A percentile compares a stretch with the other conserved stretches of the same genome.
These are phyloP conservation scores for Curvularia verruculosa DNA, from an alignment of 2,329 filamentous ascomycete genomes.

Conservation along the genomic window DNA sequence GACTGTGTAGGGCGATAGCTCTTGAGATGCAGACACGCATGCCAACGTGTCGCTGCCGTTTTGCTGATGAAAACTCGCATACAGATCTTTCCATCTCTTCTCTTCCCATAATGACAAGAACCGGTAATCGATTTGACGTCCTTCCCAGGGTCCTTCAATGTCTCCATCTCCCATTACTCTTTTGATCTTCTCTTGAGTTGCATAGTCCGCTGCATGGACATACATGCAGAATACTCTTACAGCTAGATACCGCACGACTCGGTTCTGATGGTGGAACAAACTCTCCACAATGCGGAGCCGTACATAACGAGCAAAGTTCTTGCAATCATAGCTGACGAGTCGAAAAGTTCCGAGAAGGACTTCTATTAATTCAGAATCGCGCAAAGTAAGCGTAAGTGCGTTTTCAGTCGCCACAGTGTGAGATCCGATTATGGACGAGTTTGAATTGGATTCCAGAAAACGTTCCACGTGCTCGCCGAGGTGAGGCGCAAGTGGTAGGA, in stretches of 20 bases:
- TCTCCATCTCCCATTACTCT: conserved; percentile 68
- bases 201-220: conserved; percentile 78
- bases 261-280: conserved; percentile 66
- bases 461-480: conserved; percentile 74
- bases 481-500: conserved; percentile 82
- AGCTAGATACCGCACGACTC: conserved; percentile 76
- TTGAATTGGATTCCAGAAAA: conserved; percentile 42
- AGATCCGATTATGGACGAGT: conserved; percentile 31
- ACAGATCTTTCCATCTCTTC: conserved; percentile 54
- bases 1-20: conserved; percentile 41
- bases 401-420: background rate
- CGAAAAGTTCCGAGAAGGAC: conserved; percentile 75
- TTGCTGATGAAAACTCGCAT: conserved; percentile 16
- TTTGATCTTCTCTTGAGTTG: conserved; percentile 72
- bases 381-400: background rate
- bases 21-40: conserved; percentile 14
- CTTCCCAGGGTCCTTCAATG: conserved; percentile 76
- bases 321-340: conserved; percentile 76
- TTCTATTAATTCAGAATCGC: conserved; percentile 41
- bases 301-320: conserved; percentile 69
- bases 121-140: conserved; percentile 74
- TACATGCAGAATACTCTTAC: conserved; percentile 81
- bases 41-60: conserved; percentile 1
- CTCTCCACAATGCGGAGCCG: conserved; percentile 70
- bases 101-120: conserved; percentile 73